Conservation (phyloP, 2,329 filamentous ascomycete genomes). For the Claviceps sp. region DNA sequence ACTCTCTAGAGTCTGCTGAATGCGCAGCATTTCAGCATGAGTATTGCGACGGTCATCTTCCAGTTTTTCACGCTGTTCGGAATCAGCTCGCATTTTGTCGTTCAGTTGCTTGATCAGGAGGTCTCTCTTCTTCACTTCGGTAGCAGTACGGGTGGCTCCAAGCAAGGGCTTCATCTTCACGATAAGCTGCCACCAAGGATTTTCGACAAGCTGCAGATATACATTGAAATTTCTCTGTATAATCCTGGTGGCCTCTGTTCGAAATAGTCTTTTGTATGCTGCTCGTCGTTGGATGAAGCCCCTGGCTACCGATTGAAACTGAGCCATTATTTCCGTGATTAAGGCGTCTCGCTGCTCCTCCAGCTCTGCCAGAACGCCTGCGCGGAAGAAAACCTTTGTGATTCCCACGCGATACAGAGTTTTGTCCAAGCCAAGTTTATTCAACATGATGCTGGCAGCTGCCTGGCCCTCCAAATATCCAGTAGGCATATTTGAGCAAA, state of each 20-base stretch:
- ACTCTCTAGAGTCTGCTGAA: slow-evolving; percentile 89
- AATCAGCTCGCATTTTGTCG: slow-evolving; percentile 66
- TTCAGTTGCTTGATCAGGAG: slow-evolving; percentile 84
- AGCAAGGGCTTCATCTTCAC: slow-evolving; percentile 91
- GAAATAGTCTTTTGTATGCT: slow-evolving; percentile 85
- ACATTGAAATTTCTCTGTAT: slow-evolving; percentile 91
- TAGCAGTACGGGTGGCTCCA: slow-evolving; percentile 79
- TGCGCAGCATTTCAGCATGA: slow-evolving; percentile 73
- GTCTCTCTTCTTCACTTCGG: slow-evolving; percentile 89
- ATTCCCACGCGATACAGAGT: slow-evolving; percentile 84
- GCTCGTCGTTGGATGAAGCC: slow-evolving; percentile 81
- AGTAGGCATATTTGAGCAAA: slow-evolving; percentile 78
- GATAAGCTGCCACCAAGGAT: slow-evolving; percentile 95
- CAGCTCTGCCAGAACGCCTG: slow-evolving; percentile 87
- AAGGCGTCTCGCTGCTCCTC: slow-evolving; percentile 90
- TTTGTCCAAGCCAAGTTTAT: slow-evolving; percentile 74
- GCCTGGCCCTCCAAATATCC: slow-evolving; percentile 85
- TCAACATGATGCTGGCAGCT: slow-evolving; percentile 73
- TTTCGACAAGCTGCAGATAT: slow-evolving; percentile 78
- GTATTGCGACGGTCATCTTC: slow-evolving; percentile 86
- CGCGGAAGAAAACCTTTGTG: slow-evolving; percentile 96
- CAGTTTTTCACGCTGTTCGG: slow-evolving; percentile 59
- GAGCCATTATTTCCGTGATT: slow-evolving; percentile 85
- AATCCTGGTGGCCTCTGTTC: slow-evolving; percentile 85
- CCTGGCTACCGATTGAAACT: slow-evolving; percentile 83